phyloP scores from a whole-genome alignment of 305 asterid species.

The Nicotiana rustica region DNA sequence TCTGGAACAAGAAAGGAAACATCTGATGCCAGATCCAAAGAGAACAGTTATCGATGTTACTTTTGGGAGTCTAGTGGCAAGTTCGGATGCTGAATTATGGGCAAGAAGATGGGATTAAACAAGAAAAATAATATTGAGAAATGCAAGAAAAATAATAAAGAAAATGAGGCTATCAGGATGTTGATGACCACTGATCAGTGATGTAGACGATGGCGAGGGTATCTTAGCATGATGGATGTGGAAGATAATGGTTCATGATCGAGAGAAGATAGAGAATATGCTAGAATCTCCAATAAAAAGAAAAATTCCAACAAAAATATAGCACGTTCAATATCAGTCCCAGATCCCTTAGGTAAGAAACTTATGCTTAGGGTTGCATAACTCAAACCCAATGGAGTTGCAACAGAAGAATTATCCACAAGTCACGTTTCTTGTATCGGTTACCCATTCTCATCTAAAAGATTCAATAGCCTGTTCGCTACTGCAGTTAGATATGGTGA shows the following conservation, averaged over 20 bases:
- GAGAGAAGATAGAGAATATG: neutral
- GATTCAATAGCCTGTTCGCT: neutral
- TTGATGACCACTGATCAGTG: neutral
- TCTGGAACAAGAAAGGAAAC: neutral
- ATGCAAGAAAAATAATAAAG: neutral
- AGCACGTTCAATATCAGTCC: neutral
- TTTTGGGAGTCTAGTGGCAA: neutral
- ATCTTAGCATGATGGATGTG: neutral
- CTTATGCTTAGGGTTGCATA: neutral
- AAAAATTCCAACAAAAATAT: neutral
- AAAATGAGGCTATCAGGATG: neutral
- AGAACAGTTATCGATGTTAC: neutral
- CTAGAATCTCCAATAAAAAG: neutral
- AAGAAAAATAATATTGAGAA: neutral
- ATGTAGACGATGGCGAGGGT: neutral
- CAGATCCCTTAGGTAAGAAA: constrained; percentile 26
- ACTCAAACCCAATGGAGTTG: constrained; percentile 1
- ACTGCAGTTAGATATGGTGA: neutral
- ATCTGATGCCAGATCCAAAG: neutral
- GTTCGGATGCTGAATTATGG: neutral
- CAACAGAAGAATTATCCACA: neutral
- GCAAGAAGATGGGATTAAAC: neutral
- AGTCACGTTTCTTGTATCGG: neutral
- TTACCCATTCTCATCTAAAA: neutral
- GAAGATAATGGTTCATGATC: neutral